phyloP scores from a whole-genome alignment of 208 protist species.

The Spongospora subterranea region DNA sequence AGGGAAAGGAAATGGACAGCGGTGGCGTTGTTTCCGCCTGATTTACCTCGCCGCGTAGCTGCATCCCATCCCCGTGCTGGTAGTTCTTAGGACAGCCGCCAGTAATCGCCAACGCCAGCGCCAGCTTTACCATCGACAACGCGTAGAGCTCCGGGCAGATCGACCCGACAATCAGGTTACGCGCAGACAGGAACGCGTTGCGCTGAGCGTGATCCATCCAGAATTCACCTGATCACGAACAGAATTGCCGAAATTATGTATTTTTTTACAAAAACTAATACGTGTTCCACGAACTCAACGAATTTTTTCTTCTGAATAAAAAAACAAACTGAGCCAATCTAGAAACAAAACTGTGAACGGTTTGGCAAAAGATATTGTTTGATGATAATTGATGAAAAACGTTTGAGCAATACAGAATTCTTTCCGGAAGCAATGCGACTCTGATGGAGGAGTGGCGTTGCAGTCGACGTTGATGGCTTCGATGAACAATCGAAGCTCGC shows the following conservation, averaged over 20 bases:
- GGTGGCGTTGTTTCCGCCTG: neutral
- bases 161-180: constrained; percentile 55
- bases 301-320: too few species aligned
- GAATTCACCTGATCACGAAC: too few species aligned
- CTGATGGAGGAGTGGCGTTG: too few species aligned
- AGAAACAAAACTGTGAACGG: too few species aligned
- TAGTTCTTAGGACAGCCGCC: constrained; percentile 66
- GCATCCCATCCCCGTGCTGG: neutral
- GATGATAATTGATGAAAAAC: too few species aligned
- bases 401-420: too few species aligned
- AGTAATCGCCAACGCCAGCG: constrained; percentile 66
- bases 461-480: constrained; percentile 58
- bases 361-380: too few species aligned
- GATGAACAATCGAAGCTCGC: constrained; percentile 42
- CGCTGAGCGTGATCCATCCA: neutral
- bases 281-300: too few species aligned
- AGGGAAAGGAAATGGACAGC: neutral
- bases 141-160: constrained; percentile 68
- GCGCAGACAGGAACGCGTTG: constrained; percentile 15
- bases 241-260: too few species aligned
- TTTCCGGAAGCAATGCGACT: too few species aligned
- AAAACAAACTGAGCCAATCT: too few species aligned
- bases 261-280: too few species aligned
- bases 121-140: constrained; percentile 70
- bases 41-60: neutral